Evolutionary conservation across 1,284 basidiomycete genomes (phyloP).

Genomic region (Cerioporus squamosus): DNA sequence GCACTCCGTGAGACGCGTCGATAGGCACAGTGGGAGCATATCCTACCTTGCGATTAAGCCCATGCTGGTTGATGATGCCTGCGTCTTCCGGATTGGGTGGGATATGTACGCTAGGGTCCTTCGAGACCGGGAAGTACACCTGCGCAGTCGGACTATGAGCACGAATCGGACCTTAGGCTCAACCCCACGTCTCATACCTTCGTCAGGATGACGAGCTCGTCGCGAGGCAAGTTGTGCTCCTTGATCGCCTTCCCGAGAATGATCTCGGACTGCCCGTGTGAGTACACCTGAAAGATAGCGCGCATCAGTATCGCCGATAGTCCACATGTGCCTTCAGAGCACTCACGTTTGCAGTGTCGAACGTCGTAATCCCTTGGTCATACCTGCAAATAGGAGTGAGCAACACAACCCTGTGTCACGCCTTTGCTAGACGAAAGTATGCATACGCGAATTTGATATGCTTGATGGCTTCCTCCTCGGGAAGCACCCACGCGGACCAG

Average conservation of each 20-base stretch:
- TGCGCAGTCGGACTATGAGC: not conserved
- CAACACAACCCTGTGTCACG: too few species aligned
- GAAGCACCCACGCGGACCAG: slow-evolving; percentile 45
- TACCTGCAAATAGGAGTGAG: slow-evolving; percentile 17
- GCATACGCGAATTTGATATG: slow-evolving; percentile 44
- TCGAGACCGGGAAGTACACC: slow-evolving; percentile 14
- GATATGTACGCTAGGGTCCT: slow-evolving; percentile 38
- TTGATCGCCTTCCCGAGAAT: slow-evolving; percentile 65
- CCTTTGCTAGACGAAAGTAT: not conserved
- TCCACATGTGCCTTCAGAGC: too few species aligned
- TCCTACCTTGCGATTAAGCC: slow-evolving; percentile 36
- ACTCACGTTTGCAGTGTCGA: slow-evolving; percentile 53
- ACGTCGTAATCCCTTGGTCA: slow-evolving; percentile 52
- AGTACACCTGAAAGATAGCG: slow-evolving; percentile 26
- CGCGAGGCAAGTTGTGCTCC: slow-evolving; percentile 54
- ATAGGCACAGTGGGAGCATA: not conserved
- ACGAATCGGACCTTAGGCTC: too few species aligned
- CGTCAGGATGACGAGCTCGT: slow-evolving; percentile 60
- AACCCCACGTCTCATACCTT: slow-evolving; percentile 39
- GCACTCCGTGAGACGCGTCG: not conserved
- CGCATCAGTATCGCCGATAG: too few species aligned
- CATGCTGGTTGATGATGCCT: slow-evolving; percentile 41
- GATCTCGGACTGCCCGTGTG: slow-evolving; percentile 53
- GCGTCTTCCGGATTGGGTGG: slow-evolving; percentile 14
- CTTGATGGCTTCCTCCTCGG: slow-evolving; percentile 42